A percentile compares a stretch with the other conserved stretches of the same genome.
Evolutionary conservation across 202 grass and related monocot species (phyloP).

Genomic region (Alloteropsis angusta): DNA sequence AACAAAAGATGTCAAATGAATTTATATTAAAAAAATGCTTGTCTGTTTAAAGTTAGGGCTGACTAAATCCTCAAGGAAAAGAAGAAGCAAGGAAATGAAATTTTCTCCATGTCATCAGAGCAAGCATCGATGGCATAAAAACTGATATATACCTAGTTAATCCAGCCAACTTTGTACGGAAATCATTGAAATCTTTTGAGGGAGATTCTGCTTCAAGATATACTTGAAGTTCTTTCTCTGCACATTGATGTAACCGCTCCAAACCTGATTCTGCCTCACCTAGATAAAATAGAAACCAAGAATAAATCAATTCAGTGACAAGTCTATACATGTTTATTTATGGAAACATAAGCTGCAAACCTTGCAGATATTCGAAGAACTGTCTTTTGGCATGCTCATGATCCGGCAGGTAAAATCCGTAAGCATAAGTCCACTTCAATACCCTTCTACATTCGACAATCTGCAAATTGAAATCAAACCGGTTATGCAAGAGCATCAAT

Average conservation of each 20-base stretch:
- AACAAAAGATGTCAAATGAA: slow-evolving; percentile 5
- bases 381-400: slow-evolving; percentile 88
- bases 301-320: slow-evolving; percentile 14
- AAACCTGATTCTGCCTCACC: slow-evolving; percentile 97
- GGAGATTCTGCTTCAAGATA: slow-evolving; percentile 88
- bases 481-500: neutral
- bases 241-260: slow-evolving; percentile 94
- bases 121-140: slow-evolving; percentile 9
- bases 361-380: slow-evolving; percentile 98
- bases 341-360: slow-evolving; percentile 28
- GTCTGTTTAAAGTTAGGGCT: neutral
- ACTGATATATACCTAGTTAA: slow-evolving; percentile 56
- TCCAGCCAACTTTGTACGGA: slow-evolving; percentile 95
- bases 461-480: slow-evolving; percentile 45
- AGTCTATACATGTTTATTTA: slow-evolving; percentile 7
- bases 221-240: slow-evolving; percentile 92
- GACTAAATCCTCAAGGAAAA: neutral
- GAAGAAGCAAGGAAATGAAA: neutral
- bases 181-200: slow-evolving; percentile 88
- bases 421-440: slow-evolving; percentile 98
- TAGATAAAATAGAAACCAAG: slow-evolving; percentile 33
- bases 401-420: slow-evolving; percentile 94
- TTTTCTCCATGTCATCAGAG: neutral
- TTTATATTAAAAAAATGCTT: neutral
- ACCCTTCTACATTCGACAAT: slow-evolving; percentile 98